These are phyloP conservation scores for Breynia disticha DNA, from an alignment of 441 rosid species.

Conservation along the genomic window DNA sequence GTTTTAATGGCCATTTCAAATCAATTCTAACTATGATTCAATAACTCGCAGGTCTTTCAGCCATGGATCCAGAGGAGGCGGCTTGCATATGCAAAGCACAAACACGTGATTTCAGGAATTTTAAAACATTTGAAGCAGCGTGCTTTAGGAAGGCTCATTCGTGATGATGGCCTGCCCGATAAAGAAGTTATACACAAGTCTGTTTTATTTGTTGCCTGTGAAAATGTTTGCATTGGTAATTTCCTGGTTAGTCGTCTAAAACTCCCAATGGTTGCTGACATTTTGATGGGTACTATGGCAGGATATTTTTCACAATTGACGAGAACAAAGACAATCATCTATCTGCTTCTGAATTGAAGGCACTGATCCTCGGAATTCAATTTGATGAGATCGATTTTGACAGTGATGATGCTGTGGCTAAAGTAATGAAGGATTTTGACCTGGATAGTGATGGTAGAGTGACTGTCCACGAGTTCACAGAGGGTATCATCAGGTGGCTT, in stretches of 20 bases:
- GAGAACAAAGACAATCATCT: constrained; percentile 45
- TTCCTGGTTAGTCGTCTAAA: too few species aligned
- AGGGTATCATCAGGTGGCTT: constrained; percentile 64
- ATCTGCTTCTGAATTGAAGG: constrained; percentile 60
- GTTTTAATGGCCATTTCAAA: too few species aligned
- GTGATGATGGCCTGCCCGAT: constrained; percentile 55
- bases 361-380: constrained; percentile 68
- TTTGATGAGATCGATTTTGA: constrained; percentile 76
- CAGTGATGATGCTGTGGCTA: constrained; percentile 53
- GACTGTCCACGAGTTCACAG: constrained; percentile 37
- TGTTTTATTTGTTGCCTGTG: constrained; percentile 17
- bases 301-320: constrained; percentile 68
- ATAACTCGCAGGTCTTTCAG: constrained; percentile 53
- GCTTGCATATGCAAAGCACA: constrained; percentile 48
- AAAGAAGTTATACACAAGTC: constrained; percentile 35
- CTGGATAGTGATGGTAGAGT: constrained; percentile 35
- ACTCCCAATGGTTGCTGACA: constrained; percentile 2
- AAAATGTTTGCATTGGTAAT: neutral
- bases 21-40: neutral
- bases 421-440: constrained; percentile 66
- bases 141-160: constrained; percentile 58
- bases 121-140: constrained; percentile 50
- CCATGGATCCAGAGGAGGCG: constrained; percentile 68
- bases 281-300: constrained; percentile 16
- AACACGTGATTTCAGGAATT: constrained; percentile 64